Conservation (phyloP, 148 eudicot genomes). For the Vaccinium vitisidaea region DNA sequence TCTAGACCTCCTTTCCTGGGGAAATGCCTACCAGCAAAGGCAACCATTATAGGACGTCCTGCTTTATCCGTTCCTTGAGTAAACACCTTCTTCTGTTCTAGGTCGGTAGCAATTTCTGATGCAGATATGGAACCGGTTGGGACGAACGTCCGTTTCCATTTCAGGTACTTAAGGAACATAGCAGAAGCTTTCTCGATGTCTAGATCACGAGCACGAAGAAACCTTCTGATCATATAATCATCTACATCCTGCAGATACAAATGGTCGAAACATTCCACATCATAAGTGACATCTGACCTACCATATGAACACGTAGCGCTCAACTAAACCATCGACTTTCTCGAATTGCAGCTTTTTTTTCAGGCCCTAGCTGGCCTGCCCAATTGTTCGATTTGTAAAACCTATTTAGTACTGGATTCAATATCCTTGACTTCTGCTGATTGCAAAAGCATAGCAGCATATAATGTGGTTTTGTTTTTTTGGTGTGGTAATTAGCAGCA, state of each 20-base stretch:
- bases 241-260: conserved; percentile 49
- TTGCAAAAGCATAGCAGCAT: neutral
- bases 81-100: conserved; percentile 69
- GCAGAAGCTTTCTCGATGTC: conserved; percentile 66
- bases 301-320: neutral
- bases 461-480: too few species aligned
- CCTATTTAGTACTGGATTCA: too few species aligned
- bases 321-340: neutral
- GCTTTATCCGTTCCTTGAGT: conserved; percentile 59
- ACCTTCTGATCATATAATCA: conserved; percentile 62
- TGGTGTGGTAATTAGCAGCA: too few species aligned
- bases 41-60: conserved; percentile 57
- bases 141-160: conserved; percentile 59
- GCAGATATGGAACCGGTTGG: conserved; percentile 64
- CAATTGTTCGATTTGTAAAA: too few species aligned
- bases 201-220: conserved; percentile 71
- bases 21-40: conserved; percentile 53
- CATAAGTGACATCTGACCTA: neutral
- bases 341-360: too few species aligned
- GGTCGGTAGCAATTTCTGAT: conserved; percentile 45
- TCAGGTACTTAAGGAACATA: conserved; percentile 53
- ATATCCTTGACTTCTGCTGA: neutral
- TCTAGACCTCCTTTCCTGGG: conserved; percentile 63
- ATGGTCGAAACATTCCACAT: neutral
- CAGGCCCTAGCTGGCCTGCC: too few species aligned